Evolutionary conservation across 352 stramenopile genomes (phyloP), one percentile per base, ranked within the genome.

Genomic region (Globisporangium iwayamae): DNA sequence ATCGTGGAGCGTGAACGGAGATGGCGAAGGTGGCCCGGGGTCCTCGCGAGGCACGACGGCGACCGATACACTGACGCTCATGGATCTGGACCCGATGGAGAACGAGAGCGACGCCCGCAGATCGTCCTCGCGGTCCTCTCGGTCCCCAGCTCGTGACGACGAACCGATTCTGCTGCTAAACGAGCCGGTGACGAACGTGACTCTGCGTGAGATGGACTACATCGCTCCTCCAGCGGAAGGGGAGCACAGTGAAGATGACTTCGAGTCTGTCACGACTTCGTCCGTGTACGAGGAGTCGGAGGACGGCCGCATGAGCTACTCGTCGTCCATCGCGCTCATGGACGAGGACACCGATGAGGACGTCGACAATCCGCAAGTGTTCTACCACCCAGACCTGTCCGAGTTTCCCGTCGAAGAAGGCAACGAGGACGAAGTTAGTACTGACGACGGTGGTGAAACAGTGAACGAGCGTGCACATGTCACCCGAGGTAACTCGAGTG

Each of bases 241-340:
- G 34, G 51, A 60, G 28, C 11, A 43, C 5, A 70, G 74, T 18
- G 68, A 67, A 43, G 71, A 77, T 34, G 70, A 74, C 9, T 45
- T 55, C 22, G 43, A 52, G 41, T 65, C 54, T 13, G 58, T 69
- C 64, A 71, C 67, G 51, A 56, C 13, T 67, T 83, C 67, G 69
- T 80, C 63, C 54, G 59, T 64, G 68, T 67, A 69, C 52, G 69
- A 80, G 48, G 73, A 70, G 1, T 61, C 63, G 4, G 60, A 68
- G 22, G 62, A 71, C 28, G 53, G 43, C 28, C 73, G 70, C 1
- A 68, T 69, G 55, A 87, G 78, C 62, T 73, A 73, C 50, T 71
- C 68, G 16, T 89, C 79, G 28, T 89, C 79, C 8, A 76, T 89
- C 32, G 77, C 79, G n/a, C 71, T 89, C 20, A 36, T 89, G 54